These are phyloP conservation scores for Puccinia coronata DNA, from an alignment of 1,284 basidiomycete genomes.

Conservation along the genomic window DNA sequence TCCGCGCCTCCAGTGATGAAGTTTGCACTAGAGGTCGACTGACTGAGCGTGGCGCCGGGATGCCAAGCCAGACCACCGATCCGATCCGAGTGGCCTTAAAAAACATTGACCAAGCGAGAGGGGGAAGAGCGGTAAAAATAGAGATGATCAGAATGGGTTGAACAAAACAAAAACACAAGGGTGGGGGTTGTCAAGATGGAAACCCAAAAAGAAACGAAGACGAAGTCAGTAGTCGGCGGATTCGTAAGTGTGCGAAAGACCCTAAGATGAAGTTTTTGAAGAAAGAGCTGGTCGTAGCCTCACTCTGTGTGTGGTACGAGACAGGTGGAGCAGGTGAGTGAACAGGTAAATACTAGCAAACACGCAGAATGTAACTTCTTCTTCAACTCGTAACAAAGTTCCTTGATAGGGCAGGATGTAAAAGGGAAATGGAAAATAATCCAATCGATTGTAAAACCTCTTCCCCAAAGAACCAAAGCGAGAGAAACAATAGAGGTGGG, in stretches of 20 bases:
- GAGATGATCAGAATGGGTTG: too few relatives aligned
- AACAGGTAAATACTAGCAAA: conserved; percentile 12
- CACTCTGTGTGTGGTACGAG: conserved; percentile 42
- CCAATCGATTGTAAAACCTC: conserved; percentile 35
- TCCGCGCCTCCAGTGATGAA: conserved; percentile 90
- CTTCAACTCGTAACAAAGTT: not conserved
- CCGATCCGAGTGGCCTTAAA: conserved; percentile 78
- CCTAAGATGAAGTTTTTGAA: not conserved
- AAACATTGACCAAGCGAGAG: not conserved
- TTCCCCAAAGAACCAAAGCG: not conserved
- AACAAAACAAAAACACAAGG: not conserved
- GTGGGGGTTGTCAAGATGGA: not conserved
- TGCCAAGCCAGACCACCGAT: conserved; percentile 98
- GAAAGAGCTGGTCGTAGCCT: conserved; percentile 26
- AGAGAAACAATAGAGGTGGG: not conserved
- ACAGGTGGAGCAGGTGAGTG: conserved; percentile 38
- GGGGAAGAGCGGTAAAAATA: not conserved
- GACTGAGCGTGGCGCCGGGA: conserved; percentile 82
- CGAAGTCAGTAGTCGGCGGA: conserved; percentile 44
- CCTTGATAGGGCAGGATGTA: not conserved
- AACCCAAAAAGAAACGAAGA: conserved; percentile 34
- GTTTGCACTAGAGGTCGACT: conserved; percentile 72
- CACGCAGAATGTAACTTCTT: not conserved
- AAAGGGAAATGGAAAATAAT: not conserved
- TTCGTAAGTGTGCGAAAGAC: conserved; percentile 18